Percentiles rank a stretch among this genome's conserved stretches.
Conservation (phyloP, 345 rosid genomes). For the Syzygium jambos region DNA sequence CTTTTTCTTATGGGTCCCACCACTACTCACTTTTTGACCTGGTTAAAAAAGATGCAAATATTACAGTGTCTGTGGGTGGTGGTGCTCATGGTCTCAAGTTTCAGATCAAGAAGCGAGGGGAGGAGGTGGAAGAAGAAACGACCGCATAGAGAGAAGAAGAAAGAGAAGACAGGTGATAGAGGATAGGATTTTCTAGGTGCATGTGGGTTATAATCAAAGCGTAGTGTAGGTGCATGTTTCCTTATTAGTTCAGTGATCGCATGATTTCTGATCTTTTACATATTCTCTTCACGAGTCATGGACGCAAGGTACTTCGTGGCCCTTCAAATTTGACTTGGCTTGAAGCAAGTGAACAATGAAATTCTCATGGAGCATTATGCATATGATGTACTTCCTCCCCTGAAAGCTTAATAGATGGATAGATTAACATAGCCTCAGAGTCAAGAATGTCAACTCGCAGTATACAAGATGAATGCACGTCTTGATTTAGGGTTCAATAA, state of each 20-base stretch:
- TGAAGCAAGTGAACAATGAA: background rate
- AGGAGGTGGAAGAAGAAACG: background rate
- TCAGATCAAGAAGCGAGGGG: background rate
- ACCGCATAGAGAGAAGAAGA: background rate
- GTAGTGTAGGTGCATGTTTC: background rate
- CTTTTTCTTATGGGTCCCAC: too few species aligned
- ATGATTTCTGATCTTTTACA: background rate
- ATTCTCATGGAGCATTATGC: background rate
- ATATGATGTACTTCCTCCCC: background rate
- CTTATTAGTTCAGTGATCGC: background rate
- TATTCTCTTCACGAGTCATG: background rate
- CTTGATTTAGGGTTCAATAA: too few species aligned
- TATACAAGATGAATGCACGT: too few species aligned
- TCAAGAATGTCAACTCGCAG: too few species aligned
- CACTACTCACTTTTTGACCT: too few species aligned
- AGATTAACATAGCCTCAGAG: too few species aligned
- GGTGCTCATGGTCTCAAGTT: background rate
- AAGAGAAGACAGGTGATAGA: background rate
- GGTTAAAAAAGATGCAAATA: too few species aligned
- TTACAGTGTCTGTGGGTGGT: background rate
- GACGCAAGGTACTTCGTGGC: background rate
- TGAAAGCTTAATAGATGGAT: too few species aligned
- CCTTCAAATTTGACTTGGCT: background rate
- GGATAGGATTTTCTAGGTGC: background rate
- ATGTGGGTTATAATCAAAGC: background rate